Conservation (phyloP, 345 rosid genomes). For the Syzygium grande region DNA sequence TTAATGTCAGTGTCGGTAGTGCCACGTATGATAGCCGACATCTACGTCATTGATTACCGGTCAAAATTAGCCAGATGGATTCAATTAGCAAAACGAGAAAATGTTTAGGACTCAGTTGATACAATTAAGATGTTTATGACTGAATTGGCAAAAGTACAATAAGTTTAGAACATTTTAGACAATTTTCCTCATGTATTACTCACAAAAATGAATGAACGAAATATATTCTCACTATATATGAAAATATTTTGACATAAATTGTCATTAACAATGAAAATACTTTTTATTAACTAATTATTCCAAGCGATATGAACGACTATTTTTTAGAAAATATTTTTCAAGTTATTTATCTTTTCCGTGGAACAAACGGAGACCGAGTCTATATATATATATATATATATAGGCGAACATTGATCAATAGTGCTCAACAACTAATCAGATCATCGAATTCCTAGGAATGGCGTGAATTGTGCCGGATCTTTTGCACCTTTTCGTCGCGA, state of each 20-base stretch:
- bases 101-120: too few species aligned
- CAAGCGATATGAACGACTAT: accelerated
- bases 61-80: too few species aligned
- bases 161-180: too few species aligned
- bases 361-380: background rate
- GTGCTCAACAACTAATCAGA: background rate
- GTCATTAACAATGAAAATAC: background rate
- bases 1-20: too few species aligned
- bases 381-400: too few species aligned
- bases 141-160: too few species aligned
- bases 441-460: background rate
- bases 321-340: accelerated
- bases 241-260: background rate
- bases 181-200: too few species aligned
- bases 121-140: too few species aligned
- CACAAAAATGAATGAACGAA: background rate
- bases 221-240: background rate
- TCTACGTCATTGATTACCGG: too few species aligned
- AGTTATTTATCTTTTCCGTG: background rate
- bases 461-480: background rate
- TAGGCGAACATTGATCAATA: background rate
- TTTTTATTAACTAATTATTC: background rate
- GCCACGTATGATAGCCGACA: too few species aligned
- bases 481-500: background rate
- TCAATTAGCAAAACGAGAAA: too few species aligned